Percentiles rank a stretch among this genome's conserved stretches.
phyloP scores from a whole-genome alignment of 805 yeast genomes.

The Metschnikowia shivogae region DNA sequence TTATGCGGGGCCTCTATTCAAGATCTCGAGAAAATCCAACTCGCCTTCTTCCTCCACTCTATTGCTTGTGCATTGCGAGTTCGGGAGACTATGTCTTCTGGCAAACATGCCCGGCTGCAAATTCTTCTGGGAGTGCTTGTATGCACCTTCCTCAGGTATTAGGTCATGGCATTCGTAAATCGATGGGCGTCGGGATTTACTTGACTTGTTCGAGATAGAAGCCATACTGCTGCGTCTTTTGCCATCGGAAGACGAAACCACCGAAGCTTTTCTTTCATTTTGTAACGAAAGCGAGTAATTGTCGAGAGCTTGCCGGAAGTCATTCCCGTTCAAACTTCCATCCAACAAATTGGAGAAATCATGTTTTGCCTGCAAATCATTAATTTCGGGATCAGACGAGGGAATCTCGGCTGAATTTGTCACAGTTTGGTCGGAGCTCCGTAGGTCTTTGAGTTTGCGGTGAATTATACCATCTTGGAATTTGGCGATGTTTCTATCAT shows the following conservation, averaged over 20 bases:
- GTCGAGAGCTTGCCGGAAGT: conserved; percentile 28
- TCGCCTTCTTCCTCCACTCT: conserved; percentile 23
- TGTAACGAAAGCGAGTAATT: conserved; percentile 24
- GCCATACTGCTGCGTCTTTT: conserved; percentile 14
- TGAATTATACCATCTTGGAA: conserved; percentile 17
- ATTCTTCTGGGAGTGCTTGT: conserved; percentile 5
- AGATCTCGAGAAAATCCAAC: conserved; percentile 46
- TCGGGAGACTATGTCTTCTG: conserved; percentile 7
- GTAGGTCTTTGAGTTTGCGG: conserved; percentile 1
- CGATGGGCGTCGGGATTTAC: conserved; percentile 14
- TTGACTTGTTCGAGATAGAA: conserved; percentile 14
- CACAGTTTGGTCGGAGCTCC: neutral
- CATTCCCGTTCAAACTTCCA: conserved; percentile 27
- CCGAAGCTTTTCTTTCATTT: conserved; percentile 7
- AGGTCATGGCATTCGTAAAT: conserved; percentile 12
- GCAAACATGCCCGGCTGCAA: conserved; percentile 1
- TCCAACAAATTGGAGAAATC: conserved; percentile 37
- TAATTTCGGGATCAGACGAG: conserved; percentile 6
- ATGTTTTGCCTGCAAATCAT: conserved; percentile 21
- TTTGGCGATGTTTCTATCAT: conserved; percentile 26
- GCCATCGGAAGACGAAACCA: conserved; percentile 5
- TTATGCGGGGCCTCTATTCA: conserved; percentile 32
- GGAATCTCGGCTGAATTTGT: neutral
- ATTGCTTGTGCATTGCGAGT: neutral
- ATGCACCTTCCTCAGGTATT: conserved; percentile 14